Percentiles rank a stretch among this genome's conserved stretches.
These are phyloP conservation scores for Penicillium thymicola DNA, from an alignment of 2,329 filamentous ascomycete genomes.

Conservation along the genomic window DNA sequence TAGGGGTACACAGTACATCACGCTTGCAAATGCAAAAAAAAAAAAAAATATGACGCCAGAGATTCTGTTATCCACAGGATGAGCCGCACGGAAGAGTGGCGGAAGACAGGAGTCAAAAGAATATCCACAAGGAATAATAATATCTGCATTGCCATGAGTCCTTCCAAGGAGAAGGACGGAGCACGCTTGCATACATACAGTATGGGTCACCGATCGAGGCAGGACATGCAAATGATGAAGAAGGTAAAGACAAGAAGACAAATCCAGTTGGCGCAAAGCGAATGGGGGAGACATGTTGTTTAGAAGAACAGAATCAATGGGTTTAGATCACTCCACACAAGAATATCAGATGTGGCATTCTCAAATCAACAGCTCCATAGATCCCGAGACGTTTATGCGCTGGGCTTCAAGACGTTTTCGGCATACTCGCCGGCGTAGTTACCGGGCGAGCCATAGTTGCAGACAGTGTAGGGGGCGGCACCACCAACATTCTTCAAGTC, in stretches of 20 bases:
- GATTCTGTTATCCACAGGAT: slow-evolving; percentile 23
- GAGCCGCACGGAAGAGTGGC: slow-evolving; percentile 6
- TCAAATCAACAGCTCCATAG: neutral
- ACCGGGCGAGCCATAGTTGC: slow-evolving; percentile 80
- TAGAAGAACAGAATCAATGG: neutral
- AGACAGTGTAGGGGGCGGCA: slow-evolving; percentile 71
- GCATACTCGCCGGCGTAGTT: slow-evolving; percentile 55
- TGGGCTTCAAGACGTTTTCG: slow-evolving; percentile 50
- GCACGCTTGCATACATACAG: slow-evolving; percentile 11
- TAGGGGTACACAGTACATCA: slow-evolving; percentile 19
- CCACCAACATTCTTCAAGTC: slow-evolving; percentile 43
- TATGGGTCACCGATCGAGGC: neutral
- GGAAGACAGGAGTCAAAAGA: slow-evolving; percentile 18
- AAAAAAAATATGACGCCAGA: slow-evolving; percentile 10
- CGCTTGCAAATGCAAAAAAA: slow-evolving; percentile 9
- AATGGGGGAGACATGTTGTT: neutral
- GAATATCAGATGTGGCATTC: neutral
- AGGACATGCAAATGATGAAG: slow-evolving; percentile 7
- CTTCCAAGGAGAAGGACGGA: neutral
- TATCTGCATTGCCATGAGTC: slow-evolving; percentile 16
- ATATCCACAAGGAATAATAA: slow-evolving; percentile 26
- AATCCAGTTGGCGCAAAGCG: neutral
- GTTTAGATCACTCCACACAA: neutral
- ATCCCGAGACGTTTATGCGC: slow-evolving; percentile 19
- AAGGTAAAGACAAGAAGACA: slow-evolving; percentile 2